phyloP scores from a whole-genome alignment of 2,329 filamentous ascomycete genomes.

The Tetracladium maxilliforme region DNA sequence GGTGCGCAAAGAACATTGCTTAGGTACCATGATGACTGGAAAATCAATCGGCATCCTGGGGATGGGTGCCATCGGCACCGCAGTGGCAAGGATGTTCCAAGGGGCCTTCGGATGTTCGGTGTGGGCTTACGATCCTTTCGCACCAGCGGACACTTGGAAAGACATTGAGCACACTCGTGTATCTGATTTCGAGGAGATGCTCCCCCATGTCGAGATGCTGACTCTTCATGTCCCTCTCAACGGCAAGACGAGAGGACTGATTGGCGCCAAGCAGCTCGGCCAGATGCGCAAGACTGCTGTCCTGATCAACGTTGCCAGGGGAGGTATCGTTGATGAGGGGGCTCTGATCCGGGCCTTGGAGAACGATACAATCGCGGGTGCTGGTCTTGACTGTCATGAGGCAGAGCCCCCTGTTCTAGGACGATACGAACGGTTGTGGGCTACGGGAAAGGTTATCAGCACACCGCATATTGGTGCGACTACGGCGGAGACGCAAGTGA shows the following conservation, averaged over 20 bases:
- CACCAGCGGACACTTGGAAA: constrained; percentile 10
- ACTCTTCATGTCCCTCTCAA: constrained; percentile 72
- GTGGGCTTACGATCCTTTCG: constrained; percentile 19
- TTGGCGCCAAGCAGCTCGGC: constrained; percentile 49
- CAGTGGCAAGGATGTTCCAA: constrained; percentile 17
- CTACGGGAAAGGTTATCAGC: constrained; percentile 10
- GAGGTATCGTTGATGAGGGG: constrained; percentile 66
- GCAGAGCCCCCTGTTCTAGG: constrained; percentile 13
- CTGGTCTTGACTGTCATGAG: constrained; percentile 45
- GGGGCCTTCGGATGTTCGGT: constrained; percentile 14
- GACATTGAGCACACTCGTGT: constrained; percentile 28
- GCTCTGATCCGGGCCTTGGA: constrained; percentile 59
- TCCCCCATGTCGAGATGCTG: constrained; percentile 58
- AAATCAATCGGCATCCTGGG: constrained; percentile 21
- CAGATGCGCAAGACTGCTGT: constrained; percentile 61
- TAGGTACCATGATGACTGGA: constrained; percentile 12
- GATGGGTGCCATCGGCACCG: constrained; percentile 19
- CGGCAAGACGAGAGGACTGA: constrained; percentile 61
- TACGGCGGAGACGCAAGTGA: constrained; percentile 6
- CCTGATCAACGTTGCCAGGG: constrained; percentile 66
- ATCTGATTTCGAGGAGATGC: constrained; percentile 40
- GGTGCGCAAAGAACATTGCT: constrained; percentile 13
- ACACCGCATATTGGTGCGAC: constrained; percentile 9
- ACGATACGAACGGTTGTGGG: constrained; percentile 10
- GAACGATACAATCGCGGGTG: constrained; percentile 56